Evolutionary conservation across 1,284 basidiomycete genomes (phyloP).

Genomic region (Tremellales sp.): DNA sequence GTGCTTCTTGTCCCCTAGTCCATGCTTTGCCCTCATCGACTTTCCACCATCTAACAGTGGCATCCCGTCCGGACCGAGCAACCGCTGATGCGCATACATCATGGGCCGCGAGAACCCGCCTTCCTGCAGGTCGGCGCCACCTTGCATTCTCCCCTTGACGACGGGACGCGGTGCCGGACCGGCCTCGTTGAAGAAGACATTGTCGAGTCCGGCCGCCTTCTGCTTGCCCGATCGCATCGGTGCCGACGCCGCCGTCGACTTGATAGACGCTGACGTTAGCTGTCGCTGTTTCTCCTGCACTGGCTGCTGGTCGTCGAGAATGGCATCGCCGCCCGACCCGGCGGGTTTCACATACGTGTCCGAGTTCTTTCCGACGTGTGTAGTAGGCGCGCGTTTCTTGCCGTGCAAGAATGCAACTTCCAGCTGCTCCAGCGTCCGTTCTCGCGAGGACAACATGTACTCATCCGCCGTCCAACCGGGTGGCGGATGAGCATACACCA

Average conservation of each 20-base stretch:
- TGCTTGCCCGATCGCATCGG: slow-evolving; percentile 39
- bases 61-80: slow-evolving; percentile 70
- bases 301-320: slow-evolving; percentile 11
- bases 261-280: slow-evolving; percentile 32
- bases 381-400: slow-evolving; percentile 79
- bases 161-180: slow-evolving; percentile 60
- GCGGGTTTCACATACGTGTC: slow-evolving; percentile 66
- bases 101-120: slow-evolving; percentile 63
- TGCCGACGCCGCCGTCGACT: slow-evolving; percentile 39
- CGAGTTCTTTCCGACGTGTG: slow-evolving; percentile 74
- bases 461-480: slow-evolving; percentile 63
- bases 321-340: slow-evolving; percentile 10
- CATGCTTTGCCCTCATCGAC: slow-evolving; percentile 52
- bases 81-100: slow-evolving; percentile 75
- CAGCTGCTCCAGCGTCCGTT: slow-evolving; percentile 57
- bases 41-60: slow-evolving; percentile 52
- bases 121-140: slow-evolving; percentile 36
- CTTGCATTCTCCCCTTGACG: slow-evolving; percentile 56
- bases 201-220: slow-evolving; percentile 69
- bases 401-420: slow-evolving; percentile 50
- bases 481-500: slow-evolving; percentile 85
- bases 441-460: slow-evolving; percentile 75
- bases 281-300: slow-evolving; percentile 24
- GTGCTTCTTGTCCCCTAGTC: slow-evolving; percentile 67
- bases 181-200: slow-evolving; percentile 71